Evolutionary conservation across 192 early-diverging fungal species (phyloP).

Genomic region (Allomyces javanicus): DNA sequence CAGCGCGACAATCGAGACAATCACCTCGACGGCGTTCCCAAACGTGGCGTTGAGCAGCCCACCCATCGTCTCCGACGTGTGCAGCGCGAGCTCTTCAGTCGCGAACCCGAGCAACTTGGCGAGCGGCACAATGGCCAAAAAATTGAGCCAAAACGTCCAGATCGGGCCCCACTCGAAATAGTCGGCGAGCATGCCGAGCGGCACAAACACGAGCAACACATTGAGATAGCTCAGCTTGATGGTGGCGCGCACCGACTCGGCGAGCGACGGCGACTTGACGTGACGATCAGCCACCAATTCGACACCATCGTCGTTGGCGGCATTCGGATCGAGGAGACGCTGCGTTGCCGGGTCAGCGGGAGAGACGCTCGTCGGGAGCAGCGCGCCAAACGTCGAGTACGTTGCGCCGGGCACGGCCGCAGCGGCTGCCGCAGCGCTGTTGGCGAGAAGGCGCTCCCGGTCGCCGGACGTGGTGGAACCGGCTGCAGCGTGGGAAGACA

Average conservation of each 20-base stretch:
- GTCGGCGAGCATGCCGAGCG: slow-evolving; percentile 50
- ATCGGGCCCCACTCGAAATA: slow-evolving; percentile 32
- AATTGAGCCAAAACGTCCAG: slow-evolving; percentile 8
- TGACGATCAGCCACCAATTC: too few species aligned
- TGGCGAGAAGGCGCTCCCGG: too few species aligned
- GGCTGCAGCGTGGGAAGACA: too few species aligned
- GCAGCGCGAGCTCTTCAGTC: slow-evolving; percentile 61
- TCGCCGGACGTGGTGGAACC: too few species aligned
- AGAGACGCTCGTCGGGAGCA: too few species aligned
- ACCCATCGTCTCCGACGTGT: slow-evolving; percentile 44
- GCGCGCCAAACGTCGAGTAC: too few species aligned
- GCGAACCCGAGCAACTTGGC: slow-evolving; percentile 73
- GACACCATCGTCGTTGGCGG: too few species aligned
- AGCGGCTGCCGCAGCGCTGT: too few species aligned
- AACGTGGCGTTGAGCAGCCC: slow-evolving; percentile 48
- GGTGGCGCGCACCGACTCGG: neutral
- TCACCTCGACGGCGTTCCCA: slow-evolving; percentile 47
- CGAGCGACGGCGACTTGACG: neutral
- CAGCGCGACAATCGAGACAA: slow-evolving; percentile 34
- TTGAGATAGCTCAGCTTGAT: slow-evolving; percentile 40
- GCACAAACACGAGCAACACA: slow-evolving; percentile 50
- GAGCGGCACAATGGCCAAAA: slow-evolving; percentile 69
- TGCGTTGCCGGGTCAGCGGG: too few species aligned
- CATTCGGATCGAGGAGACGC: too few species aligned
- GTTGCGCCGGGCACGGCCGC: too few species aligned